Evolutionary conservation across 345 rosid genomes (phyloP), one percentile per base, ranked within the genome.

Genomic region (Moricandia moricandioides): DNA sequence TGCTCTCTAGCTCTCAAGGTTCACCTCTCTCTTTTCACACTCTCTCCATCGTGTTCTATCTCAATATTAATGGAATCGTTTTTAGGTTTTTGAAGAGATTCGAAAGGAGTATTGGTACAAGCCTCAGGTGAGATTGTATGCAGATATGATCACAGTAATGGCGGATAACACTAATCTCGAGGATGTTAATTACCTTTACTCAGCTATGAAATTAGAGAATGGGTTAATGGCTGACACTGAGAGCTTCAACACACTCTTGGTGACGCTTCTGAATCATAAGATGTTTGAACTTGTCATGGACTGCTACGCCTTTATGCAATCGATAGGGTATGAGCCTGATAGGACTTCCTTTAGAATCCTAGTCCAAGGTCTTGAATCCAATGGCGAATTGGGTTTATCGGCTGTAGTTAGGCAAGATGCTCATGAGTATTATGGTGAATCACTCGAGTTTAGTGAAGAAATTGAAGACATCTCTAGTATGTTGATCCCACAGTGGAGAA

Each of bases 81-180:
- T 43, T 63, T 71, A 89, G 97, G 96, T 88, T 58, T 92, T 87
- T n/a, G 86, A 84, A 72, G 89, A 89, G 68, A 79, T 90, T 69
- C 83, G 86, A 52, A 84, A 71, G 65, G 97, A 92, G 85, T 58
- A 76, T 51, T 90, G 96, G 96, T 90, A 88, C 73, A 87, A 84
- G 80, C 88, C 94, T 27, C 88, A 82, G 69, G 83, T 86, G n/a
- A 71, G 81, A 14, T 31, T 82, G 29, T 87, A 90, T 69, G 75
- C 87, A 51, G 90, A 91, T 39, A 85, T 88, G 82, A 79, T 88
- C 56, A 17, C 76, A 18, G 87, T 76, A 6, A 75, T 91, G 70
- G 89, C 86, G 69, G 74, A 80, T 61, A 79, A 85, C 68, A 87
- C 81, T 39, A 80, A 86, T 79, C 16, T 84, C 3, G 83, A 86